Conservation (phyloP, 805 yeast genomes). For the Nakazawaea siamensis region DNA sequence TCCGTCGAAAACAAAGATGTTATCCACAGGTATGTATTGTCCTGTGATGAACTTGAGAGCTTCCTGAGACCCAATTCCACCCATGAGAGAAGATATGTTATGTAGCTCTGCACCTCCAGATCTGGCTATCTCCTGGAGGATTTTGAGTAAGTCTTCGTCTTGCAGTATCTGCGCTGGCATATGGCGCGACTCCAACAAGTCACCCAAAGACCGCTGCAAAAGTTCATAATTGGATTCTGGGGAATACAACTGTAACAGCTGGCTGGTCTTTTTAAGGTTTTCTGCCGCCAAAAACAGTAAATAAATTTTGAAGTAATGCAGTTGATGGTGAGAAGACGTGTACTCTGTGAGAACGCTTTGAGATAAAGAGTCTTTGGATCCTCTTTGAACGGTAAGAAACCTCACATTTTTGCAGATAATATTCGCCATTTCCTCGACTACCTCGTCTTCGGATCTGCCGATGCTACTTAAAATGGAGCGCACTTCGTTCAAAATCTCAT, state of each 20-base stretch:
- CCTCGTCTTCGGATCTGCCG: slow-evolving; percentile 21
- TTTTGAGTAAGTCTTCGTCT: slow-evolving; percentile 11
- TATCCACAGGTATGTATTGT: slow-evolving; percentile 76
- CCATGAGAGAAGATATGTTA: slow-evolving; percentile 61
- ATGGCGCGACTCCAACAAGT: slow-evolving; percentile 15
- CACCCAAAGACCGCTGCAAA: slow-evolving; percentile 13
- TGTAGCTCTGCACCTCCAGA: slow-evolving; percentile 37
- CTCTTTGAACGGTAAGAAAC: slow-evolving; percentile 40
- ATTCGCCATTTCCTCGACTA: slow-evolving; percentile 28
- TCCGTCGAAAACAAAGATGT: slow-evolving; percentile 69
- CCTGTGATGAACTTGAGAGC: slow-evolving; percentile 63
- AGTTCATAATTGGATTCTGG: slow-evolving; percentile 14
- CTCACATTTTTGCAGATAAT: slow-evolving; percentile 58
- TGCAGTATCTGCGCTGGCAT: not conserved
- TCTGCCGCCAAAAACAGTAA: slow-evolving; percentile 31
- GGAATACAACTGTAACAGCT: slow-evolving; percentile 15
- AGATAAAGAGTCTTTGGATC: slow-evolving; percentile 23
- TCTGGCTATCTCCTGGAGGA: slow-evolving; percentile 32
- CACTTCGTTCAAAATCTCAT: slow-evolving; percentile 28
- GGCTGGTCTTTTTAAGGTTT: slow-evolving; percentile 17
- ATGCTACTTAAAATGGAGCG: slow-evolving; percentile 17
- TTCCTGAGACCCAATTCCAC: slow-evolving; percentile 86
- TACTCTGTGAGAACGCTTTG: slow-evolving; percentile 15
- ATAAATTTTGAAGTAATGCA: slow-evolving; percentile 22
- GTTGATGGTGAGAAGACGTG: not conserved